A percentile compares a stretch with the other conserved stretches of the same genome.
Evolutionary conservation across 129 eudicot species (phyloP).

Genomic region (Tagetes patula): DNA sequence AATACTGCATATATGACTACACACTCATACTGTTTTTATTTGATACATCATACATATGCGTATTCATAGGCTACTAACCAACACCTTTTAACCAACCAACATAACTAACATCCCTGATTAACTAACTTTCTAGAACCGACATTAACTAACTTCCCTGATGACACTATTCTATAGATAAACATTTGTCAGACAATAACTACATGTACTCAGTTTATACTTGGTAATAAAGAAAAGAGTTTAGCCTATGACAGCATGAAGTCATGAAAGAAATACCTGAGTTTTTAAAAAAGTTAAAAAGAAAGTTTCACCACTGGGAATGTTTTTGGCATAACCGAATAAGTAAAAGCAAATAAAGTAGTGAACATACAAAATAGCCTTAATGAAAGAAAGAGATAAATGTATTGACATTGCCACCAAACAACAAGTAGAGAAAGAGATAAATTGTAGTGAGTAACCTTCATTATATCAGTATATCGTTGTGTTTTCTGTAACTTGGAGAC

Average conservation of each 20-base stretch:
- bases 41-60: too few relatives aligned
- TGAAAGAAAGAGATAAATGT: neutral
- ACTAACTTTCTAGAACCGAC: too few relatives aligned
- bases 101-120: too few relatives aligned
- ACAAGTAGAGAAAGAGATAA: constrained; percentile 1
- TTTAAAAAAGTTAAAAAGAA: neutral
- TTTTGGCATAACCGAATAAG: neutral
- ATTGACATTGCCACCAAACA: neutral
- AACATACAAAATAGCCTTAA: neutral
- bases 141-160: too few relatives aligned
- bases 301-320: neutral
- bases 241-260: constrained; percentile 1
- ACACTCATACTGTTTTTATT: too few relatives aligned
- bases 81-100: too few relatives aligned
- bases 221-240: neutral
- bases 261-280: neutral
- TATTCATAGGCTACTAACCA: too few relatives aligned
- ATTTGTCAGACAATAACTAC: too few relatives aligned
- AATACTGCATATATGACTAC: too few relatives aligned
- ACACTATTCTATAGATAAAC: too few relatives aligned
- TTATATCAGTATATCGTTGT: constrained; percentile 68
- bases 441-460: constrained; percentile 62
- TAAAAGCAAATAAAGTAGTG: neutral
- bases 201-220: too few relatives aligned
- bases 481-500: constrained; percentile 79